phyloP scores from a whole-genome alignment of 2,329 filamentous ascomycete species.

The Fusarium sp. region DNA sequence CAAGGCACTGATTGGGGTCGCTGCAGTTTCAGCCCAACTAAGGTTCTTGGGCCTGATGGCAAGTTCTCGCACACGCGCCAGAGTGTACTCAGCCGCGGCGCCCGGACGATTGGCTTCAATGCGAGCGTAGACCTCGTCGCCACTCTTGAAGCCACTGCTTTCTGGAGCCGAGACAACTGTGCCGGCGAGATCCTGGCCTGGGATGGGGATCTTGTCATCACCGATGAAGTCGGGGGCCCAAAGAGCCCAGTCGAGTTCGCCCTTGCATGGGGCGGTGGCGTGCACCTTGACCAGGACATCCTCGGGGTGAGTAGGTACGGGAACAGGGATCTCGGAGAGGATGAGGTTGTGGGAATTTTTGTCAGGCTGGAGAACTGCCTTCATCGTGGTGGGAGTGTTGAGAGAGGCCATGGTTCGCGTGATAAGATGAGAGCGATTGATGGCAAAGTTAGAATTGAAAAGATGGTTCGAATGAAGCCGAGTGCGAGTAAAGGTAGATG shows the following conservation, averaged over 20 bases:
- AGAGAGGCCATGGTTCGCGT: conserved; percentile 8
- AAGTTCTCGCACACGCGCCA: conserved; percentile 45
- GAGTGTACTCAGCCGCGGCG: conserved; percentile 17
- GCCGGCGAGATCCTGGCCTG: conserved; percentile 54
- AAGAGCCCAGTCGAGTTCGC: conserved; percentile 48
- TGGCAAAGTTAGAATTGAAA: neutral
- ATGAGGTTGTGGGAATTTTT: conserved; percentile 29
- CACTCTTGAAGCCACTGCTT: conserved; percentile 35
- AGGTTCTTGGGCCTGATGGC: conserved; percentile 49
- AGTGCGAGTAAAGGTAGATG: neutral
- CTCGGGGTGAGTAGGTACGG: conserved; percentile 32
- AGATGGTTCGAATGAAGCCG: neutral
- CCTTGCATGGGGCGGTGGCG: conserved; percentile 48
- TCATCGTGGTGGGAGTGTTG: conserved; percentile 19
- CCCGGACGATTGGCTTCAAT: conserved; percentile 27
- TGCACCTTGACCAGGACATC: conserved; percentile 50
- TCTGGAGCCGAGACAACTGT: conserved; percentile 48
- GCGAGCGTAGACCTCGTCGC: conserved; percentile 30
- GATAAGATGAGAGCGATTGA: neutral
- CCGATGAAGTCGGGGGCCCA: conserved; percentile 36
- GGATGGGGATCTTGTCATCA: conserved; percentile 41
- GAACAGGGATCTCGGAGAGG: conserved; percentile 25
- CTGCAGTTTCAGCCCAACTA: conserved; percentile 51
- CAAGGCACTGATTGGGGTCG: conserved; percentile 54
- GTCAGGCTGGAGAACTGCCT: conserved; percentile 25